Percentiles rank a stretch among this genome's conserved stretches.
phyloP scores from a whole-genome alignment of 176 grass and related monocot species.

The Tillandsia leiboldiana region DNA sequence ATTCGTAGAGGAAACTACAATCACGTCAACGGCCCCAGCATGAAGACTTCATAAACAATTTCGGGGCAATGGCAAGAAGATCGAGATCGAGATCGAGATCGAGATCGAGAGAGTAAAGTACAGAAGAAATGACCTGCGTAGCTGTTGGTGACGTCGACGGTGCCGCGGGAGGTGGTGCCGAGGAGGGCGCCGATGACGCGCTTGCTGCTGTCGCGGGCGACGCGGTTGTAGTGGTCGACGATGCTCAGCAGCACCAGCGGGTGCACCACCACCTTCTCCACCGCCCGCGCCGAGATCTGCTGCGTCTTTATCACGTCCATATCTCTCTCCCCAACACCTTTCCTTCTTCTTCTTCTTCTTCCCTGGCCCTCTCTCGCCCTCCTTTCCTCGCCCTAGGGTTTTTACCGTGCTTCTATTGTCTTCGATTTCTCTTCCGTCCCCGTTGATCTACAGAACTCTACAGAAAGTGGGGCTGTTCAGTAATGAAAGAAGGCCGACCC shows the following conservation, averaged over 20 bases:
- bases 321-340: neutral
- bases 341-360: neutral
- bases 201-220: conserved; percentile 85
- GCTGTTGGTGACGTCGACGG: conserved; percentile 90
- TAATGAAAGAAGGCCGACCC: no score
- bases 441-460: no score
- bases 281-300: conserved; percentile 71
- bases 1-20: no score
- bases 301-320: conserved; percentile 95
- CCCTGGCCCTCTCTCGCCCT: neutral
- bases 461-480: no score
- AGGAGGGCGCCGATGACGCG: conserved; percentile 93
- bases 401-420: no score
- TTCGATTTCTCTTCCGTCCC: no score
- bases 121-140: conserved; percentile 54
- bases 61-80: neutral
- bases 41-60: neutral
- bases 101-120: neutral
- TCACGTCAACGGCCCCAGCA: no score
- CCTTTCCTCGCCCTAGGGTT: no score
- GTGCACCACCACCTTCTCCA: conserved; percentile 88
- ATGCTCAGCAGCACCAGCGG: conserved; percentile 94
- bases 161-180: conserved; percentile 57
- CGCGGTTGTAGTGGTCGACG: conserved; percentile 98
- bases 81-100: neutral